Percentiles rank a stretch among this genome's conserved stretches.
phyloP scores from a whole-genome alignment of 805 yeast genomes.

The Barnettozyma salicaria region DNA sequence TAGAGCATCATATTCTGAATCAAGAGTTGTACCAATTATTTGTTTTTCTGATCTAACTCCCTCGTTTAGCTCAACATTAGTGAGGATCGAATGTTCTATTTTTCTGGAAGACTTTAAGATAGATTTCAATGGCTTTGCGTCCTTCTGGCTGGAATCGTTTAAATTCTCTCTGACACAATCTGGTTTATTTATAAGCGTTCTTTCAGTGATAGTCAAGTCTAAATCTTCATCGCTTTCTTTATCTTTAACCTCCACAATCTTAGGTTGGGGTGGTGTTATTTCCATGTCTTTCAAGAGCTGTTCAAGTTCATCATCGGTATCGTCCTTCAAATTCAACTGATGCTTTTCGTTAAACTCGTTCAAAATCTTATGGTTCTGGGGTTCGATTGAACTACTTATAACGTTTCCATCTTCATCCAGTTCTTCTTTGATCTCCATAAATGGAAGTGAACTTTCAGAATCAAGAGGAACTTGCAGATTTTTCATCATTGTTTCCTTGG shows the following conservation, averaged over 20 bases:
- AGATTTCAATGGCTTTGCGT: constrained; percentile 2
- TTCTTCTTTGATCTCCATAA: constrained; percentile 80
- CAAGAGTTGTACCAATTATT: background rate
- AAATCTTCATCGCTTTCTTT: constrained; percentile 4
- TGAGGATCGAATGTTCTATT: background rate
- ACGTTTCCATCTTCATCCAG: constrained; percentile 81
- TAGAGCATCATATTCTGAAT: constrained; percentile 26
- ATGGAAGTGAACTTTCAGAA: constrained; percentile 46
- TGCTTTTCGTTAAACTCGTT: constrained; percentile 20
- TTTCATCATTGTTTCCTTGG: background rate
- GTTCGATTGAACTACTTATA: constrained; percentile 38
- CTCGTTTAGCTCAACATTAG: background rate
- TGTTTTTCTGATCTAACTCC: background rate
- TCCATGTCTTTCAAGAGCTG: constrained; percentile 24
- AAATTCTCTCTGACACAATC: background rate
- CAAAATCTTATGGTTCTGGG: constrained; percentile 28
- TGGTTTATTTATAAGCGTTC: constrained; percentile 4
- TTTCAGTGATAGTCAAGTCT: constrained; percentile 5
- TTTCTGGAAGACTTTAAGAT: background rate
- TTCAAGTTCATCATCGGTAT: constrained; percentile 29
- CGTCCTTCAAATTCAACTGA: constrained; percentile 7
- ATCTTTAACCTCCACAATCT: constrained; percentile 12
- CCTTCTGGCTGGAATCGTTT: background rate
- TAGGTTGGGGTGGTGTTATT: constrained; percentile 11
- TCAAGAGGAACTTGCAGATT: background rate